A percentile compares a stretch with the other conserved stretches of the same genome.
Conservation (phyloP, 805 yeast genomes). For the Candida yuanshanica region DNA sequence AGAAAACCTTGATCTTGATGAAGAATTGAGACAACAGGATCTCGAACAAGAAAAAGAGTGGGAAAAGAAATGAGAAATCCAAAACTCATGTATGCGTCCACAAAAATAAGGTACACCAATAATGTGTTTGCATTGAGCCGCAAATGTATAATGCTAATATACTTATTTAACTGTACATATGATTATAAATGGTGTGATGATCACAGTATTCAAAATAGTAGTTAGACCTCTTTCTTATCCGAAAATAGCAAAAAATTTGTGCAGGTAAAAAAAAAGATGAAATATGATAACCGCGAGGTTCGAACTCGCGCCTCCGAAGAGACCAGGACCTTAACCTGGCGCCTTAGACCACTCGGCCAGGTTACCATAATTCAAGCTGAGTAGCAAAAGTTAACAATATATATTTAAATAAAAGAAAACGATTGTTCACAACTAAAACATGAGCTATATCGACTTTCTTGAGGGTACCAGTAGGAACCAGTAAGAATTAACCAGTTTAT, state of each 20-base stretch:
- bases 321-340: conserved; percentile 75
- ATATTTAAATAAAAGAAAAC: no score
- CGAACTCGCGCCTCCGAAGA: conserved; percentile 87
- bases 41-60: neutral
- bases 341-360: conserved; percentile 74
- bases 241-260: neutral
- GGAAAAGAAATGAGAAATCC: neutral
- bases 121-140: no score
- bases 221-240: neutral
- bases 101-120: no score
- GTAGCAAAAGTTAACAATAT: neutral
- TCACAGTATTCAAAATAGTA: neutral
- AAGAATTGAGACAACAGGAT: conserved; percentile 12
- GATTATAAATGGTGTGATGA: neutral
- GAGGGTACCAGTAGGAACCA: no score
- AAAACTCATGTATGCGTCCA: no score
- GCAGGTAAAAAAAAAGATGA: conserved; percentile 19
- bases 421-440: no score
- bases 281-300: conserved; percentile 73
- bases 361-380: conserved; percentile 33
- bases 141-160: no score
- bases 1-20: conserved; percentile 59
- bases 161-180: no score
- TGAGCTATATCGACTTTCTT: no score
- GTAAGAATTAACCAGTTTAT: no score